phyloP scores from a whole-genome alignment of 495 filamentous ascomycete genomes.

The Penicilliopsis zonata region DNA sequence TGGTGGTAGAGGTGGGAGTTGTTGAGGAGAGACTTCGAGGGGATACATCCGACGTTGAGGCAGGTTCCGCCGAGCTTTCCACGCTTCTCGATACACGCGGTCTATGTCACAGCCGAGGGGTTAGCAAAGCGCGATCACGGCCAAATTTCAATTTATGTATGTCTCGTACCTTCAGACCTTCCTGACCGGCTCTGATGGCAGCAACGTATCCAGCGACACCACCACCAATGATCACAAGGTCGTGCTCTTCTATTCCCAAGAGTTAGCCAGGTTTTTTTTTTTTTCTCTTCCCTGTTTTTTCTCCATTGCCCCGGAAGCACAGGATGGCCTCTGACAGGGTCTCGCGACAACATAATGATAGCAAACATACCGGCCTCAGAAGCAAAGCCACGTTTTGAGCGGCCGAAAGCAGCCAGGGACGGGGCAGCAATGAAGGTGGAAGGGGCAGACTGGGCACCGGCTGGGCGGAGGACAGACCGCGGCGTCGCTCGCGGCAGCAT shows the following conservation, averaged over 20 bases:
- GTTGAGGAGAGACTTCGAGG: constrained; percentile 98
- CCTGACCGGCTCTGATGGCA: constrained; percentile 97
- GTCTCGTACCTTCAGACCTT: constrained; percentile 87
- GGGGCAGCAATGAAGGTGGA: constrained; percentile 45
- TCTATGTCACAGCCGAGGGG: constrained; percentile 38
- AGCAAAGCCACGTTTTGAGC: constrained; percentile 61
- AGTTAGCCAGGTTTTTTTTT: constrained; percentile 13
- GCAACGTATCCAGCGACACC: constrained; percentile 98
- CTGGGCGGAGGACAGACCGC: constrained; percentile 47
- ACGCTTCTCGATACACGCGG: constrained; percentile 97
- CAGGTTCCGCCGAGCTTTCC: constrained; percentile 91
- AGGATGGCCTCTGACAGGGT: neutral
- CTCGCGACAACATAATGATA: neutral
- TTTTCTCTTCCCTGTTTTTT: neutral
- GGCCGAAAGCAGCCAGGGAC: constrained; percentile 39
- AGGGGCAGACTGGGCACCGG: constrained; percentile 31
- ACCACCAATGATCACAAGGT: constrained; percentile 90
- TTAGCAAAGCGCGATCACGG: constrained; percentile 4
- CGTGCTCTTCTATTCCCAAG: constrained; percentile 59
- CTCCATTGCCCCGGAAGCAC: constrained; percentile 1
- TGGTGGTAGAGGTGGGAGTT: constrained; percentile 98
- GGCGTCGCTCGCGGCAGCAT: constrained; percentile 54
- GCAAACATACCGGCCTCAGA: constrained; percentile 58
- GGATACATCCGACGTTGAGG: constrained; percentile 98
- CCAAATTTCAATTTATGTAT: too few relatives aligned